Evolutionary conservation across 306 rosid species (phyloP).

Genomic region (Quercus parvula): DNA sequence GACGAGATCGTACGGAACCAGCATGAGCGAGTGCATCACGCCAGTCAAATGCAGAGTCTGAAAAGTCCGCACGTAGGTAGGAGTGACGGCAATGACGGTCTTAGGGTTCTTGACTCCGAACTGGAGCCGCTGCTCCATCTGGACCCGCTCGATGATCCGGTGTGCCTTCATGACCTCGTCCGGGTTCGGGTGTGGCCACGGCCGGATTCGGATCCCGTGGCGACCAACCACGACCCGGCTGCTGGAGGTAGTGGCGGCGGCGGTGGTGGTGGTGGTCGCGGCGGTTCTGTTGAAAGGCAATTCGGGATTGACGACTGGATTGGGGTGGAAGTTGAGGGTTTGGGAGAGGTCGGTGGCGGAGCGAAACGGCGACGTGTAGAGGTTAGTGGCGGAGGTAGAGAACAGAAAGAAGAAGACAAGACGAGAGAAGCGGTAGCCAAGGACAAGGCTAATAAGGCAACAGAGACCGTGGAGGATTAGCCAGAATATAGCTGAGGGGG

Average conservation of each 20-base stretch:
- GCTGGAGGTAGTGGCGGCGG: not conserved
- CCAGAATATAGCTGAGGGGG: slow-evolving; percentile 86
- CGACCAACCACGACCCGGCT: slow-evolving; percentile 92
- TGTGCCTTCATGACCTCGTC: slow-evolving; percentile 96
- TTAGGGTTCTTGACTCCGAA: slow-evolving; percentile 82
- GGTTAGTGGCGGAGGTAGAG: slow-evolving; percentile 59
- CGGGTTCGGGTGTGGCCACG: slow-evolving; percentile 99
- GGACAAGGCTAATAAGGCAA: slow-evolving; percentile 85
- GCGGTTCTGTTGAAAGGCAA: slow-evolving; percentile 40
- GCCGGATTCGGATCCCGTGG: slow-evolving; percentile 98
- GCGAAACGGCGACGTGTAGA: slow-evolving; percentile 70
- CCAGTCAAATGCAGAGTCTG: slow-evolving; percentile 92
- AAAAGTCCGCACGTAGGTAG: slow-evolving; percentile 86
- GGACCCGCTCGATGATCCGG: slow-evolving; percentile 81
- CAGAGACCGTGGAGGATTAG: slow-evolving; percentile 82
- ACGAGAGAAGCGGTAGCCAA: slow-evolving; percentile 94
- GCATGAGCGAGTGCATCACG: slow-evolving; percentile 92
- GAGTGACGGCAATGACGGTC: slow-evolving; percentile 71
- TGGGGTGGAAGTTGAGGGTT: slow-evolving; percentile 26
- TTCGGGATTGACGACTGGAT: slow-evolving; percentile 23
- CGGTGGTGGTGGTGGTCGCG: slow-evolving; percentile 19
- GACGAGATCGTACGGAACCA: slow-evolving; percentile 74
- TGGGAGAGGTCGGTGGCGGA: slow-evolving; percentile 43
- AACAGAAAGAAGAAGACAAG: slow-evolving; percentile 90
- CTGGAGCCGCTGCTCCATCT: slow-evolving; percentile 81